Base-by-base conservation (phyloP, 2,329 filamentous ascomycete species). In the Colletotrichum plurivorum region DNA sequence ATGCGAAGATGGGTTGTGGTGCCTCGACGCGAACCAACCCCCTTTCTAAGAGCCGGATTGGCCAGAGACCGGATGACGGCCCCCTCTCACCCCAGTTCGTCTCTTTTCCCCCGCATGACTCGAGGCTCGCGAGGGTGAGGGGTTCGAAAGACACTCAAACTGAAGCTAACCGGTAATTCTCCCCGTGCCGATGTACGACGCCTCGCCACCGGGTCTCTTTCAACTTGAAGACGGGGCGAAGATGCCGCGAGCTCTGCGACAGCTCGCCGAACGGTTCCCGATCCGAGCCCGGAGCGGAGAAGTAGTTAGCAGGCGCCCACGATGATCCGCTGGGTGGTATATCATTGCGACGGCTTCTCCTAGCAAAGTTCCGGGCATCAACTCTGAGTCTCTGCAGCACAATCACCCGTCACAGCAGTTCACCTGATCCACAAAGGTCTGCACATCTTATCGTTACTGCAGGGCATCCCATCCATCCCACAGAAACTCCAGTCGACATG, bases 11-110 rank as follows among this genome's bases (percentile, higher is more conserved):
- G 12, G 5, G 5, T 10, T 49, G 3, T 12, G 39, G 4, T 59
- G 27, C 25, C 61, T 63, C 61, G 61, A 57, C 25, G 53, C 54
- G 62, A 58, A 51, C 8, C 15, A 43, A 18, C n/a, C 5, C 1
- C 7, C 36, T 13, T 2, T 5, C 12, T 1, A 36, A 1, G 3
- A 20, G 4, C 20, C 20, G 10, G 46, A 64, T 52, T 45, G 22
- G 36, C 25, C 52, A 2, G 8, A 43, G n/a, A 6, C 55, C 18
- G 43, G 18, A 22, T 5, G 22, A 9, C 12, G 25, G 7, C 16
- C 16, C 15, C 16, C 9, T 18, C 7, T 4, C 45, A 46, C 4
- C 16, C 16, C 10, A 13, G 18, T 49, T 20, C n/a, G 18, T 54
- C 31, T 39, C 52, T 36, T 36, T 36, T 18, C 12, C 16, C n/a